A percentile compares a stretch with the other conserved stretches of the same genome.
Evolutionary conservation across 176 grass and related monocot genomes (phyloP).

Genomic region (Panicum miliaceum): DNA sequence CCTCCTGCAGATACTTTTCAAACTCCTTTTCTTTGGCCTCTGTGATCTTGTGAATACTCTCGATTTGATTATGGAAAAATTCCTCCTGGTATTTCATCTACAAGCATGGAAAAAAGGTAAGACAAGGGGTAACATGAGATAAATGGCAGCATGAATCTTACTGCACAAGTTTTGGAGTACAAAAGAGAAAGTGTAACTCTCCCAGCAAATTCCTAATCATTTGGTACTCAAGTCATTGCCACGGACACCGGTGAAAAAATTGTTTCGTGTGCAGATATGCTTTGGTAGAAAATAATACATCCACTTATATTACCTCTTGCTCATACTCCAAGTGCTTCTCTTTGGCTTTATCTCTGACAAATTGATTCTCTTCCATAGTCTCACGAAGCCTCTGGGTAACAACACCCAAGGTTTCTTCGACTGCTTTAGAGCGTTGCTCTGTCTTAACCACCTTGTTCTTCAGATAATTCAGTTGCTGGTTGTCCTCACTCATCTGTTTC

Average conservation of each 20-base stretch:
- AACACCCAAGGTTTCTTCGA: conserved; percentile 60
- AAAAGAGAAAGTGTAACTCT: neutral
- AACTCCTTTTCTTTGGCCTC: conserved; percentile 69
- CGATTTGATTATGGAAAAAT: conserved; percentile 78
- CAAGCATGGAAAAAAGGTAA: conserved; percentile 34
- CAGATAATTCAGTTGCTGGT: conserved; percentile 69
- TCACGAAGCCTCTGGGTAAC: conserved; percentile 61
- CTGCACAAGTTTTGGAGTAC: neutral
- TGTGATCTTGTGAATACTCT: conserved; percentile 55
- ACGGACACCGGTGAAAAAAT: neutral
- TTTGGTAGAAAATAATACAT: conserved; percentile 3
- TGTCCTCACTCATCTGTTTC: conserved; percentile 92
- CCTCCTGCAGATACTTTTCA: conserved; percentile 66
- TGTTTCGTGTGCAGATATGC: neutral
- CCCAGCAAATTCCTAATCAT: neutral
- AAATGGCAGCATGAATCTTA: conserved; percentile 3
- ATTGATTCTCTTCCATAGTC: conserved; percentile 51
- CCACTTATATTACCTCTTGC: conserved; percentile 64
- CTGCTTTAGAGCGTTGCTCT: conserved; percentile 60
- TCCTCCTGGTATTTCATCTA: conserved; percentile 81
- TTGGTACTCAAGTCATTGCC: neutral
- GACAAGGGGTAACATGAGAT: conserved; percentile 14
- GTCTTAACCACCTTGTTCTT: conserved; percentile 68
- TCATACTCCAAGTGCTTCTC: conserved; percentile 75
- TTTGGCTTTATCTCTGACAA: conserved; percentile 56